These are phyloP conservation scores for Russula sp. DNA, from an alignment of 768 basidiomycete genomes.

Conservation along the genomic window DNA sequence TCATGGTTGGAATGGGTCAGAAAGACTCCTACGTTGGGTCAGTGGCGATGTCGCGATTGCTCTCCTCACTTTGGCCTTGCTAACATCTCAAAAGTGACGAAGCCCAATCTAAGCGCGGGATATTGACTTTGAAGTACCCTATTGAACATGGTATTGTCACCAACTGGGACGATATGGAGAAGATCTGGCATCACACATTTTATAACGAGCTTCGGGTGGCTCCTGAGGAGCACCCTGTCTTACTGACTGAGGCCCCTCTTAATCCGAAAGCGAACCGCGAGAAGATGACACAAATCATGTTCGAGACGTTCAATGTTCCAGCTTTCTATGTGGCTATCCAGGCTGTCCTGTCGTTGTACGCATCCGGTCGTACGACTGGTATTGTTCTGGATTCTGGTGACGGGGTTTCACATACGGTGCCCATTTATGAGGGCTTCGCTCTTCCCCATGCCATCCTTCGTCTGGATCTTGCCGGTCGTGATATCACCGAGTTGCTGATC, in stretches of 20 bases:
- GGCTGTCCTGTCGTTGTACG: conserved; percentile 56
- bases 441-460: background rate
- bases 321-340: conserved; percentile 47
- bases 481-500: background rate
- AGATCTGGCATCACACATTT: conserved; percentile 86
- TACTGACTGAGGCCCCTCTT: conserved; percentile 62
- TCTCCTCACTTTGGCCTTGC: background rate
- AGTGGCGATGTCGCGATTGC: background rate
- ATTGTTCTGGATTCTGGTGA: background rate
- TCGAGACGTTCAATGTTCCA: conserved; percentile 67
- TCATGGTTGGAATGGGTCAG: conserved; percentile 96
- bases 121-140: background rate
- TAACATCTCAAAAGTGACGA: conserved; percentile 52
- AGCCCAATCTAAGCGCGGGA: conserved; percentile 37
- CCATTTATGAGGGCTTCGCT: background rate
- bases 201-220: conserved; percentile 47
- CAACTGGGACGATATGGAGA: conserved; percentile 99
- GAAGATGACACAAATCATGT: conserved; percentile 75
- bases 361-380: conserved; percentile 89
- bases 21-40: conserved; percentile 96
- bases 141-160: conserved; percentile 26
- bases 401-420: conserved; percentile 11
- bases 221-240: conserved; percentile 65
- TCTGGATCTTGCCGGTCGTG: background rate
- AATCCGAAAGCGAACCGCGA: conserved; percentile 69